phyloP scores from a whole-genome alignment of 2,329 filamentous ascomycete species.

The Metarhizium robertsii region DNA sequence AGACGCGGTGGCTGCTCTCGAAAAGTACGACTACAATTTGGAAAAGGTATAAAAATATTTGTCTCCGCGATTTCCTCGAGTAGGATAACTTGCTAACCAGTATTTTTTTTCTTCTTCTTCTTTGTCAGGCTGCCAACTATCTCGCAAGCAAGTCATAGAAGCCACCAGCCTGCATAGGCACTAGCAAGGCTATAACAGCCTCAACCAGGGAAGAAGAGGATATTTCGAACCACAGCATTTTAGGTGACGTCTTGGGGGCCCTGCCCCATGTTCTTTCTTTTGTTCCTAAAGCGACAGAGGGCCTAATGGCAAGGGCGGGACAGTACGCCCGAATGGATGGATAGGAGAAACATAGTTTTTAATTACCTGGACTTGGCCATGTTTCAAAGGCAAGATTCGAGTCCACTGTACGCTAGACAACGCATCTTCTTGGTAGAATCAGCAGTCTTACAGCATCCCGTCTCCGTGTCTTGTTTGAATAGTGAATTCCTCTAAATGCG shows the following conservation, averaged over 20 bases:
- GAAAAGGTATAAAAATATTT: slow-evolving; percentile 61
- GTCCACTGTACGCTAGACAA: not conserved
- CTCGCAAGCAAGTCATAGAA: slow-evolving; percentile 44
- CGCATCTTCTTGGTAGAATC: not conserved
- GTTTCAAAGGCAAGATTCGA: not conserved
- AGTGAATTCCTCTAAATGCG: not conserved
- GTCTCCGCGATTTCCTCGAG: no score
- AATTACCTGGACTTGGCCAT: not conserved
- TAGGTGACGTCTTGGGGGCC: not conserved
- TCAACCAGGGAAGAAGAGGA: not conserved
- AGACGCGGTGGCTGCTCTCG: slow-evolving; percentile 69
- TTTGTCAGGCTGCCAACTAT: slow-evolving; percentile 40
- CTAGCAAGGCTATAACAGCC: not conserved
- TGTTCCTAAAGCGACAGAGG: not conserved
- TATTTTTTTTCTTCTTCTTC: no score
- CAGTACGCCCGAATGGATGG: not conserved
- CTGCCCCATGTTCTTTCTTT: not conserved
- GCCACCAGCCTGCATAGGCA: not conserved
- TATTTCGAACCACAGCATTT: not conserved
- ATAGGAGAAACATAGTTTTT: not conserved
- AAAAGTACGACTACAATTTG: slow-evolving; percentile 93
- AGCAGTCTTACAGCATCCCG: not conserved
- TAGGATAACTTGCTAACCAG: no score
- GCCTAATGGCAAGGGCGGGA: not conserved
- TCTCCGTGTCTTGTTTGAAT: not conserved